Base-by-base conservation (phyloP, 495 filamentous ascomycete genomes). In the Stereocaulon alpinum region DNA sequence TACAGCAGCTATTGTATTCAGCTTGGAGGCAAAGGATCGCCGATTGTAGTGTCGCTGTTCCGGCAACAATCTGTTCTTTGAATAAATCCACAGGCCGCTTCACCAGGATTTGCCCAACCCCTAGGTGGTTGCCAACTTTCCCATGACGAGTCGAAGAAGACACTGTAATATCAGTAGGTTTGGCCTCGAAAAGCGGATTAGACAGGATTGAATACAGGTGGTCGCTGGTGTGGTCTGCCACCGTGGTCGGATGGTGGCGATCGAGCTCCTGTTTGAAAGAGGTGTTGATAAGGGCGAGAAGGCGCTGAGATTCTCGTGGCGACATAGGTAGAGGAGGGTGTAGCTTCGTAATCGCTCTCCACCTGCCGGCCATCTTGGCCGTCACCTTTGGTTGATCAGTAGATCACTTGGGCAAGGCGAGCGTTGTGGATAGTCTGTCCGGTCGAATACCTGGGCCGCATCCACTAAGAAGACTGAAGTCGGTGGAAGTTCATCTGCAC, bases 181-280 rank as follows among this genome's bases (percentile, higher is more conserved):
- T 32, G 22, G 67, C 58, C 53, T 63, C 67, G 58, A 86, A 79
- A 20, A 90, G 74, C 2, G 87, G 86, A 66, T 86, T 86, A n/a
- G 78, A 77, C n/a, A 91, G 76, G 44, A 91, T 83, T 40, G 77
- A 73, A 49, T 77, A 73, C 44, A 91, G 59, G 69, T 86, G 87
- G 32, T 71, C 70, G 62, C 81, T 77, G 44, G 82, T 70, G 41
- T 70, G 67, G 64, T 74, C 71, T 48, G 61, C 66, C 40, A 65
- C 54, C 17, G 69, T 61, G 61, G 66, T 68, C 41, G 80, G 80
- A 66, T 89, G 80, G 63, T 86, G 80, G 41, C 70, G 73, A 66
- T 91, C 86, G 37, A 94, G 77, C 40, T 87, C 84, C 41, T 78
- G 73, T 56, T 85, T 82, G 71, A 94, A 94, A n/a, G 87, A 91